Percentiles rank a stretch among this genome's conserved stretches.
Conservation (phyloP, 2,329 filamentous ascomycete species). For the Fusarium cyanostomum region DNA sequence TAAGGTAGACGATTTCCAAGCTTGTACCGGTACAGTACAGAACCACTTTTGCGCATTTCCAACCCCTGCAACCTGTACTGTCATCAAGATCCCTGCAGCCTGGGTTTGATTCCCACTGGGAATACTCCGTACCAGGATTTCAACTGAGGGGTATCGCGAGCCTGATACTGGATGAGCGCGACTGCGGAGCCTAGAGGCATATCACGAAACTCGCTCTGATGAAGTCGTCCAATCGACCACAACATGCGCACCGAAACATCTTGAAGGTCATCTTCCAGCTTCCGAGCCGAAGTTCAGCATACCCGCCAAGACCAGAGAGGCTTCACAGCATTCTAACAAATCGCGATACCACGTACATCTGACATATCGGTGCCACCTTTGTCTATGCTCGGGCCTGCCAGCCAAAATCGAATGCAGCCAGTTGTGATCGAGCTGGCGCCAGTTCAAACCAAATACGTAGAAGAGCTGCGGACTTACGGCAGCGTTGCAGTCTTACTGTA, state of each 20-base stretch:
- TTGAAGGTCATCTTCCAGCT: neutral
- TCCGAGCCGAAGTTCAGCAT: neutral
- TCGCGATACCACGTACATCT: neutral
- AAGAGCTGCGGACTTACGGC: conserved; percentile 12
- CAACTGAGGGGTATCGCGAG: neutral
- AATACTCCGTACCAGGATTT: conserved; percentile 1
- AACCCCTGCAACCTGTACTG: too few relatives aligned
- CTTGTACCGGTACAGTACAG: too few relatives aligned
- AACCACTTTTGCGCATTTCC: too few relatives aligned
- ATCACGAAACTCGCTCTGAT: neutral
- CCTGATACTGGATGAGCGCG: neutral
- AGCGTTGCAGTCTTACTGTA: conserved; percentile 13
- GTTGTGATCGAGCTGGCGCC: conserved; percentile 11
- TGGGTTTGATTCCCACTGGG: neutral
- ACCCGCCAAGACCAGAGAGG: neutral
- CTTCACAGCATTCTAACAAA: conserved; percentile 2
- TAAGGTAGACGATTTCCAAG: too few relatives aligned
- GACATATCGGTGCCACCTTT: conserved; percentile 10
- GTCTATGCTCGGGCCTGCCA: conserved; percentile 5
- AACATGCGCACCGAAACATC: neutral
- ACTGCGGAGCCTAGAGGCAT: neutral
- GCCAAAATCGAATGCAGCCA: conserved; percentile 21
- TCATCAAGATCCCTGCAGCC: conserved; percentile 20
- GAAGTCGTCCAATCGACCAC: neutral
- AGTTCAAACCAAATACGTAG: neutral